Base-by-base conservation (phyloP, 495 filamentous ascomycete species). In the Aspergillus heteromorphus region DNA sequence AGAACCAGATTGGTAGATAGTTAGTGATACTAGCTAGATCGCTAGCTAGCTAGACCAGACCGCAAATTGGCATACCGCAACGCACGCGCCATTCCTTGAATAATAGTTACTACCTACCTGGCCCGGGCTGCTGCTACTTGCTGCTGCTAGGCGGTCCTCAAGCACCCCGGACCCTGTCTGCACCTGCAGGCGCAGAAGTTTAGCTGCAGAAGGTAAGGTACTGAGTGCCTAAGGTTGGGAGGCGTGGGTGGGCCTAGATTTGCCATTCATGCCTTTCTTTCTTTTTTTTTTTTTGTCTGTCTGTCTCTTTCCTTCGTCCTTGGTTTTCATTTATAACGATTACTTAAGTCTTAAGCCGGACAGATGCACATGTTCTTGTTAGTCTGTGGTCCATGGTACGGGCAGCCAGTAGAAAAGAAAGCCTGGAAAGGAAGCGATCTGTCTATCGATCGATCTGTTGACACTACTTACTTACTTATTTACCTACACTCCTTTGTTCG, bases 111-210 rank as follows among this genome's bases (percentile, higher is more conserved):
- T n/a, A n/a, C n/a, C n/a, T n/a, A 13, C 34, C 34, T 38, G 11
- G 34, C 5, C 34, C 34, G 34, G 34, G 11, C 34, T 38, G 34
- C 34, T 9, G 30, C 30, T 13, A 34, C 30, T 36, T 48, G n/a
- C n/a, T 27, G 23, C 23, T 18, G 17, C 18, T 18, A 41, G 48
- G 40, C 40, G 23, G 45, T 36, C 29, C 36, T 34, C 17, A 40
- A 40, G 49, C 29, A 48, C 56, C 60, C 60, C 47, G 45, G 59
- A 62, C 59, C 59, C 56, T 62, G 58, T 56, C 47, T 45, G 51
- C 49, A 57, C 53, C 55, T 54, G 51, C 55, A 58, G 55, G 17
- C 40, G 51, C 51, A 53, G 47, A 34, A 53, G n/a, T n/a, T 50
- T 53, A 58, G 60, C 43, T 45, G 56, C 53, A 56, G 53, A 31